Evolutionary conservation across 306 rosid species (phyloP).

Genomic region (Cucumis cinereus): DNA sequence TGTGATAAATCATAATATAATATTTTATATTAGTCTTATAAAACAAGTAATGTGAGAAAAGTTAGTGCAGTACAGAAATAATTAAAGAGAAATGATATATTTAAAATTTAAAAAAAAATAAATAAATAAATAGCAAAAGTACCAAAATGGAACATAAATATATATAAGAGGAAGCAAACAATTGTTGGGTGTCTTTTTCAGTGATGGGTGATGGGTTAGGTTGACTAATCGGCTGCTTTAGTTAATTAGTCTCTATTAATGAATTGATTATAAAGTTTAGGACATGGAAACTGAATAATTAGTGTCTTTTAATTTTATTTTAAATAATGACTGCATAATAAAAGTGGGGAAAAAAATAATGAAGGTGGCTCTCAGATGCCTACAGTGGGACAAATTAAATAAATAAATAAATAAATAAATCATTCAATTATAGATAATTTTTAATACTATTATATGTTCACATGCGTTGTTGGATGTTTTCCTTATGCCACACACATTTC

Average conservation of each 20-base stretch:
- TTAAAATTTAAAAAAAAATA: neutral
- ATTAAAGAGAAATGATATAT: neutral
- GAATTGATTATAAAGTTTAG: neutral
- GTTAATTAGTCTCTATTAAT: neutral
- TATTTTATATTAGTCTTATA: neutral
- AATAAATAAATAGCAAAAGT: neutral
- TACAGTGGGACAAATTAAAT: neutral
- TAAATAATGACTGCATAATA: neutral
- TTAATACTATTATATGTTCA: neutral
- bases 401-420: too few relatives aligned
- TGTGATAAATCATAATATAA: neutral
- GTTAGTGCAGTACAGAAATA: slow-evolving; percentile 5
- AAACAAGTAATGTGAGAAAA: neutral
- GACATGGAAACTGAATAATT: neutral
- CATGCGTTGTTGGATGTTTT: neutral
- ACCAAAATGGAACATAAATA: neutral
- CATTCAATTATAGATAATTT: neutral
- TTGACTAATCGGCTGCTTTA: slow-evolving; percentile 2
- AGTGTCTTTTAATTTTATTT: neutral
- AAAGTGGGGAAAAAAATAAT: neutral
- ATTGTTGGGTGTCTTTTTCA: neutral
- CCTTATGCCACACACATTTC: neutral
- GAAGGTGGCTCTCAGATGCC: slow-evolving; percentile 2
- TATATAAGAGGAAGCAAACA: neutral
- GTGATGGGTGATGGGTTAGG: slow-evolving; percentile 2